phyloP scores from a whole-genome alignment of 306 rosid species.

The Acacia acuminata region DNA sequence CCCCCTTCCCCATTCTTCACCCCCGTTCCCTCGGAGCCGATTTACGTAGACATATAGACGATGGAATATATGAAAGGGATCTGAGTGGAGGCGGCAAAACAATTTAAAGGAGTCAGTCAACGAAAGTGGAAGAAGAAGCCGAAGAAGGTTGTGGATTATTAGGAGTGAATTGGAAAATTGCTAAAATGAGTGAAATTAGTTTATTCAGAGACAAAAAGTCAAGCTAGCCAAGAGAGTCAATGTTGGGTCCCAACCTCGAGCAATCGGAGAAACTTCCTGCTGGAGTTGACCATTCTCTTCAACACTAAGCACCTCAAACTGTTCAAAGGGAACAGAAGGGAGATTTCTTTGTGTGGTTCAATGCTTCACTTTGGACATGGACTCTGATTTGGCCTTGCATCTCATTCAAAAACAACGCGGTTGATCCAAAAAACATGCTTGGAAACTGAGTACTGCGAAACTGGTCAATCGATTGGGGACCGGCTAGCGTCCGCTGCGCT shows the following conservation, averaged over 20 bases:
- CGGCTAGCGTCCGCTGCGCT: too few relatives aligned
- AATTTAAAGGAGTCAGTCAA: background rate
- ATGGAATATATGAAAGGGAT: background rate
- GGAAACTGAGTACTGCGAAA: too few relatives aligned
- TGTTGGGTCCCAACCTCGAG: background rate
- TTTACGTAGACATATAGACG: background rate
- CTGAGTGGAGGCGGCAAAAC: background rate
- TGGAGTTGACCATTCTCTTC: background rate
- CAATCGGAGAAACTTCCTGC: background rate
- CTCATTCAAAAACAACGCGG: too few relatives aligned
- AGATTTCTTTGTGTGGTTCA: too few relatives aligned
- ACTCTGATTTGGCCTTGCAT: too few relatives aligned
- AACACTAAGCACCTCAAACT: too few relatives aligned
- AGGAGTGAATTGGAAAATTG: background rate
- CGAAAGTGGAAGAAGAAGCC: background rate
- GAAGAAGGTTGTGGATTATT: background rate
- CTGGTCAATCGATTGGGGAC: too few relatives aligned
- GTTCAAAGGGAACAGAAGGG: too few relatives aligned
- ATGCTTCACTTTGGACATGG: too few relatives aligned
- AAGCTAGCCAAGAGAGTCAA: background rate
- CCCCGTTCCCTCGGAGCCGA: background rate
- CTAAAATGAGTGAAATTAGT: background rate
- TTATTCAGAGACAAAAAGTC: background rate
- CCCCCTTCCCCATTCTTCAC: constrained; percentile 24
- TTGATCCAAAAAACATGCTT: too few relatives aligned